Evolutionary conservation across 345 rosid genomes (phyloP), one percentile per base, ranked within the genome.

Genomic region (Nasturtium officinale): DNA sequence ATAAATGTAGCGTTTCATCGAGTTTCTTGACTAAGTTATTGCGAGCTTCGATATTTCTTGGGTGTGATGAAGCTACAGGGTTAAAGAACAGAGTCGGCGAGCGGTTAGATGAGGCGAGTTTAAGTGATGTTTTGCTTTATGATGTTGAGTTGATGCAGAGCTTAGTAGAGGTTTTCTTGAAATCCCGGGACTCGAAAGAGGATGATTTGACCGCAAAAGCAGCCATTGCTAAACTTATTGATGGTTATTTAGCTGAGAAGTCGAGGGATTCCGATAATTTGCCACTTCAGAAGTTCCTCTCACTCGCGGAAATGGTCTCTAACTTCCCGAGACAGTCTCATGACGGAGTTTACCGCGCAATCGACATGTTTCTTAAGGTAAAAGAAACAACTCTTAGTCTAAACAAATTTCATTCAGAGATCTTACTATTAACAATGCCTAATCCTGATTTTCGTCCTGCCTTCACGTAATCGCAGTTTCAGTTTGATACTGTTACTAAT

Each of bases 301-400:
- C 61, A 33, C 82, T 89, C n/a, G 86, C 86, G 11, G 87, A 82
- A 53, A 71, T 57, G 77, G 77, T 79, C 18, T 82, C 90, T 0
- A 73, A 59, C 73, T 84, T 89, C 77, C 79, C 90, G 0, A 83
- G 90, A 69, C 78, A 79, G 42, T 85, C 85, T 45, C 88, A 87
- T 65, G 95, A 87, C 3, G 87, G 91, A 52, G 61, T 89, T 74
- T 89, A 89, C 58, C 86, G 88, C 3, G 91, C 90, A 26, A 80
- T 89, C 23, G 91, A 89, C 83, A 87, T 85, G 88, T 87, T 82
- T 54, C 84, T 89, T 15, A 89, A 89, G 95, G 95, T 89, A 79
- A 5, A 38, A 59, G 16, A 32, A 16, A 56, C 13, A 20, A 68
- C 30, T 54, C 53, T 11, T 10, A 28, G 35, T 37, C 5, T 43